Conservation (phyloP, 2,329 filamentous ascomycete species). For the Chlorencoelia australis region DNA sequence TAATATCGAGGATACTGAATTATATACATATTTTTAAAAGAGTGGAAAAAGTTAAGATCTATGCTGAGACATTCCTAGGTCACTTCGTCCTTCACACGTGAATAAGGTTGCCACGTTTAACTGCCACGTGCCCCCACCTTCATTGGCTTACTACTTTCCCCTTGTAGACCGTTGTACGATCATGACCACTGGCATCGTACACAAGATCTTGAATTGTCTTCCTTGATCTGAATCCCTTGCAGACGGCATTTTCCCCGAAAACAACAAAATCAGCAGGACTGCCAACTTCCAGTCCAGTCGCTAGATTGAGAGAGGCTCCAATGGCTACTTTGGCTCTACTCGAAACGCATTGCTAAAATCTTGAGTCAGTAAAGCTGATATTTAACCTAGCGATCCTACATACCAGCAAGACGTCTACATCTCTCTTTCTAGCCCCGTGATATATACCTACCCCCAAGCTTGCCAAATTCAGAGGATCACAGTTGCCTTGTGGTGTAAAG, state of each 20-base stretch:
- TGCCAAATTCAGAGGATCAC: conserved; percentile 54
- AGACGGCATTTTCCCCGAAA: conserved; percentile 13
- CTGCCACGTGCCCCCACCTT: too few species aligned
- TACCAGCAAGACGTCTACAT: conserved; percentile 49
- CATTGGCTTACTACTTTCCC: conserved; percentile 10
- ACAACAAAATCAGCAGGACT: conserved; percentile 23
- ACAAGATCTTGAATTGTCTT: conserved; percentile 23
- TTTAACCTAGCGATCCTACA: too few species aligned
- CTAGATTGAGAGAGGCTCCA: conserved; percentile 15
- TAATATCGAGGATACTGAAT: too few species aligned
- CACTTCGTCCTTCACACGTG: too few species aligned
- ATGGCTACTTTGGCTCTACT: conserved; percentile 24
- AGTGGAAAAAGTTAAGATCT: too few species aligned
- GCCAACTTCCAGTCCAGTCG: conserved; percentile 14
- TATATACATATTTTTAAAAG: too few species aligned
- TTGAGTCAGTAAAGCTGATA: conserved; percentile 7
- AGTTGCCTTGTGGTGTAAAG: conserved; percentile 60
- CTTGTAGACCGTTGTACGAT: conserved; percentile 19
- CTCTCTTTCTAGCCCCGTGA: conserved; percentile 50
- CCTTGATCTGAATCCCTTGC: conserved; percentile 17
- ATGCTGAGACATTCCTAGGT: too few species aligned
- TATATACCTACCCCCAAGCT: conserved; percentile 56
- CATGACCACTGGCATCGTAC: conserved; percentile 21
- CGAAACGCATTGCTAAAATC: conserved; percentile 23
- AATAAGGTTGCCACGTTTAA: too few species aligned